Conservation (phyloP, 139 green algal species). For the Tetradesmus lagerheimii region DNA sequence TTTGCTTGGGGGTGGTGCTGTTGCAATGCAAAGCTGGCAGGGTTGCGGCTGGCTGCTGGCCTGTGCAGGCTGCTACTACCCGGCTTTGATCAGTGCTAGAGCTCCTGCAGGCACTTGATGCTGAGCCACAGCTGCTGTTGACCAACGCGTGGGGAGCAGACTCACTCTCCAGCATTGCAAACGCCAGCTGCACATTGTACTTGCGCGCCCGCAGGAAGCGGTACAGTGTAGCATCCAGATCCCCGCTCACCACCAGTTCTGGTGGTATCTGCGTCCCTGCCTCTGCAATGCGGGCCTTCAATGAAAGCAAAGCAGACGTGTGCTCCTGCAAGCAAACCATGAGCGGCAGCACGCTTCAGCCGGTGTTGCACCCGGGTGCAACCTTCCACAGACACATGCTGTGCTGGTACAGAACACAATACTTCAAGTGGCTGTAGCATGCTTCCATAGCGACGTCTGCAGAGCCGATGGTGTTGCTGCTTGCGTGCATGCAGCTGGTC, state of each 20-base stretch:
- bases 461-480: too few relatives aligned
- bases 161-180: slow-evolving; percentile 47
- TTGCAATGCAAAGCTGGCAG: background rate
- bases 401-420: background rate
- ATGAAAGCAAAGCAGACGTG: background rate
- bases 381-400: background rate
- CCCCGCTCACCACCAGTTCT: slow-evolving; percentile 2
- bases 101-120: background rate
- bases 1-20: too few relatives aligned
- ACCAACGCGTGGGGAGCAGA: background rate
- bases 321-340: slow-evolving; percentile 17
- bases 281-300: slow-evolving; percentile 15
- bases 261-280: background rate
- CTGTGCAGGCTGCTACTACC: background rate
- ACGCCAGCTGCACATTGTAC: slow-evolving; percentile 39
- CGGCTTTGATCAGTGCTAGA: background rate
- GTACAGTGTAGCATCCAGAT: slow-evolving; percentile 35
- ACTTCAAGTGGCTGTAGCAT: background rate
- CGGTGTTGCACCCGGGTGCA: background rate
- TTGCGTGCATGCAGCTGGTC: background rate
- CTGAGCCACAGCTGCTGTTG: background rate
- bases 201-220: slow-evolving; percentile 49
- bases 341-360: background rate
- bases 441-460: background rate
- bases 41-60: too few relatives aligned